These are phyloP conservation scores for Elaphomyces granulatus DNA, from an alignment of 495 filamentous ascomycete species.

Conservation along the genomic window DNA sequence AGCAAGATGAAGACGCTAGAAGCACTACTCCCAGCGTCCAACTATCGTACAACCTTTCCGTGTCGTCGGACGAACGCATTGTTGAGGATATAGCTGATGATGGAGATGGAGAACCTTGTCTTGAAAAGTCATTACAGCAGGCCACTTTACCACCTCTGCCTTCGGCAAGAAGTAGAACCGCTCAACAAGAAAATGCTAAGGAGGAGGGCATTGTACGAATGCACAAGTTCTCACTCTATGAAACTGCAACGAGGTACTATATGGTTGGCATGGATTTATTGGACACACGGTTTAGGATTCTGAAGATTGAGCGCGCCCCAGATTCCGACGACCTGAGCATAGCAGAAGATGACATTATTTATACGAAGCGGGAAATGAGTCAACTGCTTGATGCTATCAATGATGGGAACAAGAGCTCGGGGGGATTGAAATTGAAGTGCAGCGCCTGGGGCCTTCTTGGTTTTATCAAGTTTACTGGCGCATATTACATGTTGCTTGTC, in stretches of 20 bases:
- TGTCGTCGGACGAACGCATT: constrained; percentile 11
- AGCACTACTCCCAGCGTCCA: too few relatives aligned
- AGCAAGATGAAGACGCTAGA: too few relatives aligned
- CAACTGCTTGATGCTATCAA: constrained; percentile 87
- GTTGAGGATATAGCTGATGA: constrained; percentile 19
- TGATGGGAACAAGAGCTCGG: constrained; percentile 81
- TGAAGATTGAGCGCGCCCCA: constrained; percentile 86
- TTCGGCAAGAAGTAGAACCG: constrained; percentile 31
- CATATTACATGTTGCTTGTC: constrained; percentile 95
- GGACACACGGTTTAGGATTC: constrained; percentile 74
- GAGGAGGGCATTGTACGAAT: constrained; percentile 68
- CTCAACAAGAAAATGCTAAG: constrained; percentile 41
- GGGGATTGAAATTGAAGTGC: constrained; percentile 81
- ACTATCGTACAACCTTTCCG: constrained; percentile 13
- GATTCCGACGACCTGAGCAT: constrained; percentile 70
- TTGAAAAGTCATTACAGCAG: constrained; percentile 32
- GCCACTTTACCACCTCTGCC: constrained; percentile 21
- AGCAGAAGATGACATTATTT: constrained; percentile 86
- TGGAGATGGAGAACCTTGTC: constrained; percentile 29
- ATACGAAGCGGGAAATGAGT: constrained; percentile 85
- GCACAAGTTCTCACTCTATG: constrained; percentile 92
- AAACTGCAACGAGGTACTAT: constrained; percentile 84
- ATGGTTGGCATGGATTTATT: constrained; percentile 82
- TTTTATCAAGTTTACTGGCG: constrained; percentile 88
- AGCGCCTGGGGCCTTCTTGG: constrained; percentile 89